Evolutionary conservation across 805 yeast species (phyloP).

Genomic region (Yamadazyma philogaea): DNA sequence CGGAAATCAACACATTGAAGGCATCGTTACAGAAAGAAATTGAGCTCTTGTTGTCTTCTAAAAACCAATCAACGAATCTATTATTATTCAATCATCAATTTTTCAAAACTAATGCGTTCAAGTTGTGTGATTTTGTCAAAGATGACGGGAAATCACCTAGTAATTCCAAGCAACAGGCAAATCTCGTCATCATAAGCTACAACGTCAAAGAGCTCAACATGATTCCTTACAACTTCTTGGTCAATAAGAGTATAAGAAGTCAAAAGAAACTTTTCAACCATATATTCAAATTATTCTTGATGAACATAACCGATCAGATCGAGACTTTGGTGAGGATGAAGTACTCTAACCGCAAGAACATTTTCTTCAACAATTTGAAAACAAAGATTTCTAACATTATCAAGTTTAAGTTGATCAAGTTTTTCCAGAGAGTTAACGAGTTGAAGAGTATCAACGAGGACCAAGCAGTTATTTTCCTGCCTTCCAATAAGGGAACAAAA

Average conservation of each 20-base stretch:
- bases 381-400: conserved; percentile 28
- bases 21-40: conserved; percentile 30
- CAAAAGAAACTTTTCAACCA: conserved; percentile 25
- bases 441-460: conserved; percentile 23
- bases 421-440: conserved; percentile 17
- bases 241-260: conserved; percentile 10
- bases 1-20: conserved; percentile 29
- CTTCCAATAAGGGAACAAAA: conserved; percentile 5
- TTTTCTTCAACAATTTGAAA: conserved; percentile 27
- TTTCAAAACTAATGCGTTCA: conserved; percentile 30
- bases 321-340: conserved; percentile 36
- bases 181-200: conserved; percentile 22
- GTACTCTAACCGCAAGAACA: conserved; percentile 28
- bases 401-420: conserved; percentile 24
- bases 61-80: conserved; percentile 18
- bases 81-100: conserved; percentile 23
- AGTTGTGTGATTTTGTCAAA: conserved; percentile 23
- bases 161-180: conserved; percentile 1
- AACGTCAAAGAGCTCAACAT: conserved; percentile 30
- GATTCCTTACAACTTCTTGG: conserved; percentile 32
- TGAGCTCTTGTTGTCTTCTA: conserved; percentile 22
- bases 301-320: conserved; percentile 37
- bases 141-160: conserved; percentile 8
- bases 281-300: conserved; percentile 33
- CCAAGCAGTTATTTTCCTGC: conserved; percentile 17